phyloP scores from a whole-genome alignment of 2,329 filamentous ascomycete species.

The Fonsecaea nubica region DNA sequence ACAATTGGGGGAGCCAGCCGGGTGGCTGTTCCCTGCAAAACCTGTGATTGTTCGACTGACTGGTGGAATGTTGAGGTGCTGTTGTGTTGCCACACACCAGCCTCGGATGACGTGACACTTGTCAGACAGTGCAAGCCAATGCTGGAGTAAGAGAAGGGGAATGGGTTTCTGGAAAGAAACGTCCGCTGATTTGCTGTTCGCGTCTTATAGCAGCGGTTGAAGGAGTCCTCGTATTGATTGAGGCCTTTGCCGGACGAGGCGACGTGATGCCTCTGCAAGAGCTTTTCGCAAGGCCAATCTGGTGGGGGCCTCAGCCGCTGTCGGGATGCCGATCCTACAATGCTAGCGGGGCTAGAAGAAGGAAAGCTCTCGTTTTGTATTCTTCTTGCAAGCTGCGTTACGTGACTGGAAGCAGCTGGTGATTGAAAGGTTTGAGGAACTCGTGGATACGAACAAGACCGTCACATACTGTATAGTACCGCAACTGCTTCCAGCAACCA shows the following conservation, averaged over 20 bases:
- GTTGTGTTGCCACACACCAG: slow-evolving; percentile 24
- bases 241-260: neutral
- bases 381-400: neutral
- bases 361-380: neutral
- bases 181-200: slow-evolving; percentile 21
- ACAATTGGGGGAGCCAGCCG: slow-evolving; percentile 24
- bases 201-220: neutral
- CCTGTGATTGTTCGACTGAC: slow-evolving; percentile 7
- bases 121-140: slow-evolving; percentile 17
- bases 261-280: neutral
- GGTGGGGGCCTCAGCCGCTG: neutral
- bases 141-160: neutral
- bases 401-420: neutral
- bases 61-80: slow-evolving; percentile 12
- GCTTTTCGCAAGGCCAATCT: neutral
- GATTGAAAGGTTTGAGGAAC: neutral
- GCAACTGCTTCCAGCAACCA: neutral
- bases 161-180: slow-evolving; percentile 17
- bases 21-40: slow-evolving; percentile 11
- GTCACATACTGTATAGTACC: neutral
- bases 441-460: neutral
- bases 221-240: neutral
- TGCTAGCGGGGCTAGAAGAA: neutral
- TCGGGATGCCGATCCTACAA: neutral
- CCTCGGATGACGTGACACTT: slow-evolving; percentile 27